Evolutionary conservation across 2,329 filamentous ascomycete genomes (phyloP).

Genomic region (Aspergillus neoniger): DNA sequence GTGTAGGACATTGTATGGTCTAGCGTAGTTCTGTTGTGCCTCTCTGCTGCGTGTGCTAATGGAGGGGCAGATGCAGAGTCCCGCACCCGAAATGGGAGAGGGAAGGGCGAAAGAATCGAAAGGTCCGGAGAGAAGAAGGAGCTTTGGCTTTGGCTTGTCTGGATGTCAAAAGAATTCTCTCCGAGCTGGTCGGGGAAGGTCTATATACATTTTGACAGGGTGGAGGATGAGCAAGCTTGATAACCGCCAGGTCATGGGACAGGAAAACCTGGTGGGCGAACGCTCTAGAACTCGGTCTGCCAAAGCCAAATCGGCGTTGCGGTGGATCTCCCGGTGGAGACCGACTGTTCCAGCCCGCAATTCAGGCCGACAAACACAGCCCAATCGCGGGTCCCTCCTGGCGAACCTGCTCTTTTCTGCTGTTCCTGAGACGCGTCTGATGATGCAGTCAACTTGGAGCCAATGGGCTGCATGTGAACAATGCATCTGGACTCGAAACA

Average conservation of each 20-base stretch:
- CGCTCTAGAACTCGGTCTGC: constrained; percentile 7
- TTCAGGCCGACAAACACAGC: constrained; percentile 9
- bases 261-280: constrained; percentile 2
- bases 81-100: constrained; percentile 4
- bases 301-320: background rate
- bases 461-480: no score
- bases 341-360: constrained; percentile 8
- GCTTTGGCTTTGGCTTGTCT: background rate
- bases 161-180: background rate
- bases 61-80: background rate
- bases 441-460: no score
- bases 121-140: background rate
- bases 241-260: constrained; percentile 4
- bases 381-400: constrained; percentile 2
- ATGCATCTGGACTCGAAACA: no score
- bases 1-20: constrained; percentile 7
- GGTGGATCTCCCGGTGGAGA: constrained; percentile 1
- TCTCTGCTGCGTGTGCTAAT: background rate
- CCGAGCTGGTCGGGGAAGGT: background rate
- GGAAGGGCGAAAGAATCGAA: background rate
- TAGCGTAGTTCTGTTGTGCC: background rate
- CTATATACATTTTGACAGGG: constrained; percentile 1
- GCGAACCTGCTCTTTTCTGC: background rate
- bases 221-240: background rate
- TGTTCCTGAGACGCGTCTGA: constrained; percentile 1